Base-by-base conservation (phyloP, 345 rosid species). In the Bruguiera gymnorhiza region DNA sequence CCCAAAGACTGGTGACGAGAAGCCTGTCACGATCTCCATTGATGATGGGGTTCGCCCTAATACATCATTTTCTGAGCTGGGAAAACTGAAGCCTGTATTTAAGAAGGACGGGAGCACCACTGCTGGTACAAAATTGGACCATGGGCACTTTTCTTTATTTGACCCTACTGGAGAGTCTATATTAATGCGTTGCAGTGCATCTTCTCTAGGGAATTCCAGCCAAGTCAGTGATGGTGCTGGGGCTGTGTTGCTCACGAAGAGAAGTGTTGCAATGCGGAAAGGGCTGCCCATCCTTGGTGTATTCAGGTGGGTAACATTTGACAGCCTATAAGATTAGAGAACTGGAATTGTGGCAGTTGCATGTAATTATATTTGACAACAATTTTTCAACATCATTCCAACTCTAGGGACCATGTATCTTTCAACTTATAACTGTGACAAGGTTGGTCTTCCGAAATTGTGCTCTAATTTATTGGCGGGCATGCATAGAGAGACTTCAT, bases 181-280 rank as follows among this genome's bases (percentile, higher is more conserved):
- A 53, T 51, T 46, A 29, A 50, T n/a, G 13, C 26, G 24, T 55
- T 72, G 7, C 68, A n/a, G 59, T 63, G 20, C 29, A 39, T 75
- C 24, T 68, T 26, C 65, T 53, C 2, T 21, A 91, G 98, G 98
- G 66, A 94, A 91, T 77, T 89, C 98, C 72, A 94, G 97, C 82
- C 98, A 94, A 84, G 79, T 91, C 56, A 89, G 77, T 85, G 98
- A 91, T 73, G 97, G 98, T 62, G 96, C 98, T 67, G 98, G 93
- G 56, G 98, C 97, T 69, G 97, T 91, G 63, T 85, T 94, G 67
- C 95, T 91, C 52, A 89, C 91, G 95, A 88, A 81, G 83, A 94
- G 96, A 81, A 86, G 88, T 75, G 75, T 89, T 64, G 98, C 98
- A 23, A 79, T 87, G 81, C 72, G 13, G 36, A 94, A 89, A 81